Base-by-base conservation (phyloP, 1,284 basidiomycete genomes). In the Puccinia hordei region DNA sequence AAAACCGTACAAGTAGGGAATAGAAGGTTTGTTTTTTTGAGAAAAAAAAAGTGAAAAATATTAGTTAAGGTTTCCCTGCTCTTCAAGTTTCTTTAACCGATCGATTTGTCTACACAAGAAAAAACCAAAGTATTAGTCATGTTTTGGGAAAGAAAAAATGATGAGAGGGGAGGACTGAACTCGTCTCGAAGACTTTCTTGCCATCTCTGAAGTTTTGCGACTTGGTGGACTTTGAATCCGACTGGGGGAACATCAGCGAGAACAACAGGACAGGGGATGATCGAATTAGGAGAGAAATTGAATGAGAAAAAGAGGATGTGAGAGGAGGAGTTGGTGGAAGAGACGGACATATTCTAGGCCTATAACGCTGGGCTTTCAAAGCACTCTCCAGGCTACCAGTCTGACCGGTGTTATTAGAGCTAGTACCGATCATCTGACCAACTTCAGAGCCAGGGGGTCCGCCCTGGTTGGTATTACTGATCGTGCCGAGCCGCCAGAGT, bases 211-310 rank as follows among this genome's bases (percentile, higher is more conserved):
- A 95, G 86, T 86, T 92, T 94, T n/a, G 95, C 94, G 83, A 91
- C 91, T 87, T 97, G 95, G 85, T 96, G 90, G 49, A 96, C 88
- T 86, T 93, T 92, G 89, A 98, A 98, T 0, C 95, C 95, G 86
- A 97, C 77, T 80, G 30, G 22, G 24, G 69, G 38, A 51, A 41
- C 27, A 33, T 13, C 1, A n/a, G 19, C 35, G 41, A 76, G 30
- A 65, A 19, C 17, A n/a, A 66, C n/a, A 6, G 38, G n/a, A n/a
- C n/a, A n/a, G 15, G 22, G 9, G 27, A 51, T 8, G 17, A 33
- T 63, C 19, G 41, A 66, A 33, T 33, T 24, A 49, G 24, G 33
- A 65, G 13, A 55, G 51, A n/a, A n/a, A n/a, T n/a, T n/a, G n/a
- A 73, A 57, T 33, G 38, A 65, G 38, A 1, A 65, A 38, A 17